phyloP scores from a whole-genome alignment of 345 rosid genomes.

The Citrus medica region DNA sequence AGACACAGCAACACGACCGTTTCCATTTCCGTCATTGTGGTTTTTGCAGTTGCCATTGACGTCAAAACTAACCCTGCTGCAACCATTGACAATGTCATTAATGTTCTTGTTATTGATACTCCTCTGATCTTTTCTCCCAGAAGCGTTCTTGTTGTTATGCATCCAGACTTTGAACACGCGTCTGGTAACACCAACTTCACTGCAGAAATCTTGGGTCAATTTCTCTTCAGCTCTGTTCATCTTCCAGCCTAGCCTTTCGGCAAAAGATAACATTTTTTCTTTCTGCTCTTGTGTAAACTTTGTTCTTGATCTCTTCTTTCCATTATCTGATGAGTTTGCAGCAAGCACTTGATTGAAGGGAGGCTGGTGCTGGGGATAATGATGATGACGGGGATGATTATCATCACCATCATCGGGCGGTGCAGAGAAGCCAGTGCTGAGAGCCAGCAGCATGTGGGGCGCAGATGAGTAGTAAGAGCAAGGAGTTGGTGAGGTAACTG shows the following conservation, averaged over 20 bases:
- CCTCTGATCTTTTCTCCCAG: conserved; percentile 31
- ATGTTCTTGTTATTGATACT: neutral
- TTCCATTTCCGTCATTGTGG: conserved; percentile 10
- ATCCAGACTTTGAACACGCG: conserved; percentile 84
- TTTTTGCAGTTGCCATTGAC: conserved; percentile 2
- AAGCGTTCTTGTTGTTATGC: conserved; percentile 65
- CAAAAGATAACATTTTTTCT: conserved; percentile 59
- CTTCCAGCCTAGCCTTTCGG: conserved; percentile 74
- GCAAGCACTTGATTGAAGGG: conserved; percentile 11
- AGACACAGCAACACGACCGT: conserved; percentile 16
- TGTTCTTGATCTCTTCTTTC: conserved; percentile 60
- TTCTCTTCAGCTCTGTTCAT: conserved; percentile 55
- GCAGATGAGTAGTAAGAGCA: conserved; percentile 61
- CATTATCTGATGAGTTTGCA: conserved; percentile 10
- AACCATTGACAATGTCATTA: conserved; percentile 1
- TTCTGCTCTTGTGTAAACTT: conserved; percentile 70
- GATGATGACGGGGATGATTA: conserved; percentile 17
- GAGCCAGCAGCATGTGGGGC: conserved; percentile 53
- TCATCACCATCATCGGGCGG: conserved; percentile 32
- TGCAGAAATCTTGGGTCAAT: conserved; percentile 48
- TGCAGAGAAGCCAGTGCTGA: conserved; percentile 39
- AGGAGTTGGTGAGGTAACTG: conserved; percentile 58
- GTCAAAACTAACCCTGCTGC: neutral
- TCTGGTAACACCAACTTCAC: conserved; percentile 56
- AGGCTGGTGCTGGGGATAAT: neutral